Evolutionary conservation across 306 rosid species (phyloP).

Genomic region (Malus asiatica): DNA sequence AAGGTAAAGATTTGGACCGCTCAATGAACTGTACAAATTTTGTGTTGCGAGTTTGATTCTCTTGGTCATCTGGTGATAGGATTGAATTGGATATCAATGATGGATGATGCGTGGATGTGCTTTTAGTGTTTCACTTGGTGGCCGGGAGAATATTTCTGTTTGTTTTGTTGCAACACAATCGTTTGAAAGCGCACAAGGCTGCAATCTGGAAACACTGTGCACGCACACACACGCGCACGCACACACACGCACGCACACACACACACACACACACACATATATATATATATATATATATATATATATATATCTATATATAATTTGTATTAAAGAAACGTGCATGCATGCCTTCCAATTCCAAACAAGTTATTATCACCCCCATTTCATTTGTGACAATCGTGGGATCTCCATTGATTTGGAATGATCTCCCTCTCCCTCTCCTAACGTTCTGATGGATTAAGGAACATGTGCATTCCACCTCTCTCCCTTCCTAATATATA

Average conservation of each 20-base stretch:
- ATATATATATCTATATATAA: too few species aligned
- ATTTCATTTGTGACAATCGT: background rate
- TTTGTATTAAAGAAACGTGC: slow-evolving; percentile 1
- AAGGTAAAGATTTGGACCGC: background rate
- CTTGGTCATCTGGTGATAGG: background rate
- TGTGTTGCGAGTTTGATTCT: background rate
- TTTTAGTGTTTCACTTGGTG: background rate
- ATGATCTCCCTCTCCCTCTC: background rate
- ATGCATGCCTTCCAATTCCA: slow-evolving; percentile 8
- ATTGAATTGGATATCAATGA: background rate
- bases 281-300: too few species aligned
- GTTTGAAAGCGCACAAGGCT: too few species aligned
- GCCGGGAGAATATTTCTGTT: too few species aligned
- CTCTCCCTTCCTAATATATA: background rate
- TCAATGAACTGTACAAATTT: background rate
- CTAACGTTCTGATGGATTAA: background rate
- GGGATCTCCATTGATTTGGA: background rate
- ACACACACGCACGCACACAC: too few species aligned
- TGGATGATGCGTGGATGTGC: background rate
- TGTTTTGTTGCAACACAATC: background rate
- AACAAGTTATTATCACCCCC: background rate
- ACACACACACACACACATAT: too few species aligned
- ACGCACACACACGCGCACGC: too few species aligned
- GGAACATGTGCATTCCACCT: background rate
- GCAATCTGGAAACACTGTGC: too few species aligned